Conservation (phyloP, 495 filamentous ascomycete genomes). For the Annulohypoxylon nitens region DNA sequence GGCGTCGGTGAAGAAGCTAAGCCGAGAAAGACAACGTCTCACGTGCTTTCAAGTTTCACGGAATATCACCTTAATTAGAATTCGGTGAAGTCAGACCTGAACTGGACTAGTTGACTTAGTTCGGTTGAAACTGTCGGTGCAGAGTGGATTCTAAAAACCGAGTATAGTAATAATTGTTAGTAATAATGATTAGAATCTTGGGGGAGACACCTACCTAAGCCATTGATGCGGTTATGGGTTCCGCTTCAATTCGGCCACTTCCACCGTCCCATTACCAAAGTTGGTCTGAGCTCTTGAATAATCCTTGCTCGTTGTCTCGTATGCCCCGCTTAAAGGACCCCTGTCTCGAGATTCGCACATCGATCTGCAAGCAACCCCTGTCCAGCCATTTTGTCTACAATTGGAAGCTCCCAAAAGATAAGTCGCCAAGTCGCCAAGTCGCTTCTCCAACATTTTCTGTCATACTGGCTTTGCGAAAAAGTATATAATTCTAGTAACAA, state of each 20-base stretch:
- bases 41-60: slow-evolving; percentile 30
- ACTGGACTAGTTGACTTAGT: slow-evolving; percentile 22
- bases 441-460: slow-evolving; percentile 22
- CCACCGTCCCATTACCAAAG: slow-evolving; percentile 1
- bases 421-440: slow-evolving; percentile 15
- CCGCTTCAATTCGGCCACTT: slow-evolving; percentile 18
- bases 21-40: slow-evolving; percentile 39
- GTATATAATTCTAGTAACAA: background rate
- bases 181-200: slow-evolving; percentile 6
- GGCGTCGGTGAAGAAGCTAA: slow-evolving; percentile 23
- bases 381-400: slow-evolving; percentile 39
- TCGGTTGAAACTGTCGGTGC: slow-evolving; percentile 10
- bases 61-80: slow-evolving; percentile 32
- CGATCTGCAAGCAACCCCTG: slow-evolving; percentile 38
- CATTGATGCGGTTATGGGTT: background rate
- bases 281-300: slow-evolving; percentile 19
- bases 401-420: slow-evolving; percentile 47
- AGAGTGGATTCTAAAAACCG: slow-evolving; percentile 13
- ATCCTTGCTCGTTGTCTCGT: slow-evolving; percentile 12
- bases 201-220: background rate
- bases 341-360: slow-evolving; percentile 43
- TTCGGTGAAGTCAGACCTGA: slow-evolving; percentile 34
- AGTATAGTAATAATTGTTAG: slow-evolving; percentile 41
- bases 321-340: slow-evolving; percentile 27
- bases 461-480: background rate